phyloP scores from a whole-genome alignment of 2,329 filamentous ascomycete genomes.

The Cordyceps cicadae region DNA sequence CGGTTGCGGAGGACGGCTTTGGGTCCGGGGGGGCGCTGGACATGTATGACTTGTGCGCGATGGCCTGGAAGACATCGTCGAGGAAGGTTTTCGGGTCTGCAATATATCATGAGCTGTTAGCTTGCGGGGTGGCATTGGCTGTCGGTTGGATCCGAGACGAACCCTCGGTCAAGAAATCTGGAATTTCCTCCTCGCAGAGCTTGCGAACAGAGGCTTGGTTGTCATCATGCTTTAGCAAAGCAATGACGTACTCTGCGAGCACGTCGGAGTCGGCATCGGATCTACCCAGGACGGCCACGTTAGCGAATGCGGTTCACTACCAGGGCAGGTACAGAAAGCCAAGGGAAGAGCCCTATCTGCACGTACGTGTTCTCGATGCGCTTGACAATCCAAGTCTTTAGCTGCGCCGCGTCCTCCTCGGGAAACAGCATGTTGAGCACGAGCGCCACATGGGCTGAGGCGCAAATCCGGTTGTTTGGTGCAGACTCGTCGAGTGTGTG shows the following conservation, averaged over 20 bases:
- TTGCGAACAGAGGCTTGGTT: slow-evolving; percentile 54
- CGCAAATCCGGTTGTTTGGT: background rate
- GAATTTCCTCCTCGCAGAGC: slow-evolving; percentile 63
- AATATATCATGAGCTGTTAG: background rate
- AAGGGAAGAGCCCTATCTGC: slow-evolving; percentile 9
- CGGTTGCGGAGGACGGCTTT: slow-evolving; percentile 12
- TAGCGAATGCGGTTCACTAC: background rate
- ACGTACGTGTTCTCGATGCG: slow-evolving; percentile 66
- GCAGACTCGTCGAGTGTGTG: background rate
- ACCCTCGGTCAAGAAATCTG: slow-evolving; percentile 66
- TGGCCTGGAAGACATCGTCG: slow-evolving; percentile 59
- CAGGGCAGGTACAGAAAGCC: background rate
- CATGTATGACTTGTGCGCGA: slow-evolving; percentile 53
- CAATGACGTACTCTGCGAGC: slow-evolving; percentile 76
- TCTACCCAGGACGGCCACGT: slow-evolving; percentile 31
- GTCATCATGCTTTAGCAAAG: slow-evolving; percentile 63
- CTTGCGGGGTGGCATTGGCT: background rate
- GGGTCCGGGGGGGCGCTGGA: slow-evolving; percentile 43
- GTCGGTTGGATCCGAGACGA: background rate
- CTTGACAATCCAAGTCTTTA: slow-evolving; percentile 73
- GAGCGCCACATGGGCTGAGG: slow-evolving; percentile 4
- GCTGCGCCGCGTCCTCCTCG: slow-evolving; percentile 51
- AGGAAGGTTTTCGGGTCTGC: slow-evolving; percentile 47
- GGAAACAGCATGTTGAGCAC: slow-evolving; percentile 48
- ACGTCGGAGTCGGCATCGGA: slow-evolving; percentile 76